Conservation (phyloP, 2,329 filamentous ascomycete genomes). For the Nemania abortiva region DNA sequence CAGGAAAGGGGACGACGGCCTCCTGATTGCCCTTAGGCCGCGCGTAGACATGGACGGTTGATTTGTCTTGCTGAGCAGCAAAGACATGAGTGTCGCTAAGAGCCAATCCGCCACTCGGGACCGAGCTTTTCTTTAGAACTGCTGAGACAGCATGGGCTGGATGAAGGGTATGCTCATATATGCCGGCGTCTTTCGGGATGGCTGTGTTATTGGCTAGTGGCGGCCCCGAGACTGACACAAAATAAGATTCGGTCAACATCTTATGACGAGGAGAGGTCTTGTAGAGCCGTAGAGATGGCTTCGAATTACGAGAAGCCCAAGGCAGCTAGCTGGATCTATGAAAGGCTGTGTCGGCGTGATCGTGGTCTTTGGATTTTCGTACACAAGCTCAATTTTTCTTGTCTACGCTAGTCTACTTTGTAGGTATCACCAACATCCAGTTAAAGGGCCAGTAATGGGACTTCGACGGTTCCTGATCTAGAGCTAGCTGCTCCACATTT, state of each 20-base stretch:
- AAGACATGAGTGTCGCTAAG: slow-evolving; percentile 87
- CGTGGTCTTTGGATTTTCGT: not conserved
- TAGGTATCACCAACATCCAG: slow-evolving; percentile 11
- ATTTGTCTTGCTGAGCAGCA: slow-evolving; percentile 90
- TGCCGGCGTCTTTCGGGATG: slow-evolving; percentile 82
- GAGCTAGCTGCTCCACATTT: slow-evolving; percentile 17
- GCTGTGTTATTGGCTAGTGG: slow-evolving; percentile 72
- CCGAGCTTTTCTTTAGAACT: slow-evolving; percentile 92
- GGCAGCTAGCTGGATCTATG: not conserved
- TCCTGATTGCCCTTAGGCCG: slow-evolving; percentile 87
- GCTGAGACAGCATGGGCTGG: slow-evolving; percentile 80
- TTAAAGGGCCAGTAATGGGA: slow-evolving; percentile 5
- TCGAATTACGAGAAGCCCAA: not conserved
- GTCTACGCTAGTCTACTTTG: slow-evolving; percentile 1
- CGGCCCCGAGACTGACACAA: slow-evolving; percentile 69
- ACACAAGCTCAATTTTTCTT: slow-evolving; percentile 18
- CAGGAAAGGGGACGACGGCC: slow-evolving; percentile 86
- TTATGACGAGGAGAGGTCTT: not conserved
- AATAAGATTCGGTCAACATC: slow-evolving; percentile 72
- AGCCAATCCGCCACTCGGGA: slow-evolving; percentile 81
- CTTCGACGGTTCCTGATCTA: slow-evolving; percentile 26
- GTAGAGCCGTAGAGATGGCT: not conserved
- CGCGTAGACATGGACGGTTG: slow-evolving; percentile 92
- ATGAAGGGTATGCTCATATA: slow-evolving; percentile 86
- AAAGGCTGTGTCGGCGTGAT: not conserved